Evolutionary conservation across 2,329 filamentous ascomycete species (phyloP), one percentile per base, ranked within the genome.

Genomic region (Pleurostoma richardsiae): DNA sequence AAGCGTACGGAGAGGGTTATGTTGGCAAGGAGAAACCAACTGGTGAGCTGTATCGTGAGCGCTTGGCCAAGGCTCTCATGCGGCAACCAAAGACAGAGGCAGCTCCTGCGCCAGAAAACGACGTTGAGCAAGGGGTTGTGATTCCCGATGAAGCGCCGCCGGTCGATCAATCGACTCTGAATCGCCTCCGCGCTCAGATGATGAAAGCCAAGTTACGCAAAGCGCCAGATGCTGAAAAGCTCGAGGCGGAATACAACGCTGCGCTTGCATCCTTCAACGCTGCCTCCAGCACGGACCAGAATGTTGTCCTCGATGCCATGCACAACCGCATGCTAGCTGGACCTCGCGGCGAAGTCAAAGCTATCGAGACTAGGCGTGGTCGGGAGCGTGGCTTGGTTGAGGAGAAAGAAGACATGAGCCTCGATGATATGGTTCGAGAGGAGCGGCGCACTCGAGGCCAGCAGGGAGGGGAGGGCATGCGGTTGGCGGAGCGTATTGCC

Each of bases 361-460:
- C 81, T 0, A 74, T 96, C 6, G 81, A 85, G 29, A 95, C 82
- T 49, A 94, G 87, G 60, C 82, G 91, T 42, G 92, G 91, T 3
- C 79, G 82, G 5, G 91, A 96, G 65, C 83, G 91, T 45, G 94
- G 92, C 1, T 77, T 83, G 6, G 87, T 99, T 5, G 82, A 88
- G 56, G 90, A 94, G 54, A 97, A 97, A 60, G 88, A 95, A 45
- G 90, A 97, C 57, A 97, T 99, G 90, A 85, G 76, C 30, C 87
- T 99, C 50, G 90, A 95, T 45, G 94, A 99, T 65, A 99, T 99
- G 94, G 83, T 99, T 19, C 83, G 90, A 29, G 91, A 97, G 66
- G 94, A 99, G 67, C 83, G 89, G 33, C 85, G 92, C 46, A 96
- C 89, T 4, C 85, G 83, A 49, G 85, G 85, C 11, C 83, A 89